Conservation (phyloP, 1,139 yeast species). For the Debaryomycetaceae sp. region DNA sequence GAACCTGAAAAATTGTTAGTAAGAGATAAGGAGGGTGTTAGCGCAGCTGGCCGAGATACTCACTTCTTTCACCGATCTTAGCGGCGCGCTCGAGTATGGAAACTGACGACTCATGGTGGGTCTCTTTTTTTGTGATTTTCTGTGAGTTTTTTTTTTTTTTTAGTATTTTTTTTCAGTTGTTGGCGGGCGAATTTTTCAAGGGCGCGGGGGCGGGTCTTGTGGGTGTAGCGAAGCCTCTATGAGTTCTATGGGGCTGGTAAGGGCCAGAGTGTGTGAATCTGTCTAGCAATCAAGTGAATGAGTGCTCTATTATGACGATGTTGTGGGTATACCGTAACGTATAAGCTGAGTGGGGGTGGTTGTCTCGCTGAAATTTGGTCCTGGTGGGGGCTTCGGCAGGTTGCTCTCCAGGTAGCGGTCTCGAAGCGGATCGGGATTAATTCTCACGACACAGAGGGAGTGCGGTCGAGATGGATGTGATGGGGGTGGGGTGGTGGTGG, state of each 20-base stretch:
- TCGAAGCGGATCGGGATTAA: too few relatives aligned
- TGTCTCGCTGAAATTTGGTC: too few relatives aligned
- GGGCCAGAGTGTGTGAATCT: too few relatives aligned
- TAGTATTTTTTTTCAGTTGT: conserved; percentile 9
- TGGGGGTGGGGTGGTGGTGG: conserved; percentile 8
- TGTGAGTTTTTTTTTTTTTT: conserved; percentile 8
- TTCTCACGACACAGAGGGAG: too few relatives aligned
- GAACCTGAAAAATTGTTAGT: conserved; percentile 48
- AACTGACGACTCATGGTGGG: conserved; percentile 51
- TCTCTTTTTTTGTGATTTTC: conserved; percentile 1
- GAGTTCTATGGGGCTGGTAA: too few relatives aligned
- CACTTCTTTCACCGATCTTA: conserved; percentile 93
- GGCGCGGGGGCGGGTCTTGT: too few relatives aligned
- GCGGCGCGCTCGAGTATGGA: conserved; percentile 96
- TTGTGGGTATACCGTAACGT: conserved; percentile 8
- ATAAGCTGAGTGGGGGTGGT: conserved; percentile 11
- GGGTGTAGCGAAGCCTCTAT: too few relatives aligned
- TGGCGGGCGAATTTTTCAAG: conserved; percentile 1
- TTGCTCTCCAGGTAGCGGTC: too few relatives aligned
- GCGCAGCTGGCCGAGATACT: conserved; percentile 15
- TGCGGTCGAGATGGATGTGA: conserved; percentile 9
- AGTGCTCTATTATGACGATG: conserved; percentile 15
- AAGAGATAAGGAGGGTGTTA: conserved; percentile 2
- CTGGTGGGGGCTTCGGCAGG: too few relatives aligned
- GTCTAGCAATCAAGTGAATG: conserved; percentile 24